Conservation (phyloP, 2,329 filamentous ascomycete genomes). For the Aspergillus sp. region DNA sequence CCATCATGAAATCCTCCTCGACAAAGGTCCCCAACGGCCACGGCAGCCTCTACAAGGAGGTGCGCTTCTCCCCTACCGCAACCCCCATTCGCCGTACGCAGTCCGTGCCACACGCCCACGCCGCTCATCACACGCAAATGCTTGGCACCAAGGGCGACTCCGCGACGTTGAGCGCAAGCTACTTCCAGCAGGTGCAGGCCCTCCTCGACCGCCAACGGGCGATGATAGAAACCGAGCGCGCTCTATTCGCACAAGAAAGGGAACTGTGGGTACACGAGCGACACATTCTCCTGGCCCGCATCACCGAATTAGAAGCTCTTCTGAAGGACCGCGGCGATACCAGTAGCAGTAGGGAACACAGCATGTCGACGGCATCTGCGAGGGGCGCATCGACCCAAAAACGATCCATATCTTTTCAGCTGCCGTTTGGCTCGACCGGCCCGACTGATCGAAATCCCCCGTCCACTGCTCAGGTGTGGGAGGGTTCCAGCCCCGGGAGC, state of each 20-base stretch:
- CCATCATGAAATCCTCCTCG: constrained; percentile 25
- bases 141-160: constrained; percentile 19
- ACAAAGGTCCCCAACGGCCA: constrained; percentile 31
- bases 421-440: constrained; percentile 12
- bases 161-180: constrained; percentile 32
- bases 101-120: constrained; percentile 38
- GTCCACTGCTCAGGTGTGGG: constrained; percentile 40
- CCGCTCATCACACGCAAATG: constrained; percentile 25
- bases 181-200: constrained; percentile 42
- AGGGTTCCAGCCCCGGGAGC: constrained; percentile 39
- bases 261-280: constrained; percentile 46
- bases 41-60: constrained; percentile 39
- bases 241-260: constrained; percentile 43
- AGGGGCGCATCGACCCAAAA: constrained; percentile 9
- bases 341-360: constrained; percentile 5
- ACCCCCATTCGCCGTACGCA: constrained; percentile 37
- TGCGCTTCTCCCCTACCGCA: constrained; percentile 41
- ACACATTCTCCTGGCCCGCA: constrained; percentile 39
- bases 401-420: constrained; percentile 6
- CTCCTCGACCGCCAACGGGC: constrained; percentile 39
- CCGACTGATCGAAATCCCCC: constrained; percentile 5
- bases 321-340: constrained; percentile 21
- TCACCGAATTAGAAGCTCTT: constrained; percentile 40
- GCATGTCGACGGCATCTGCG: constrained; percentile 8
- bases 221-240: constrained; percentile 41